Evolutionary conservation across 768 basidiomycete genomes (phyloP), one percentile per base, ranked within the genome.

Genomic region (Termitomyces sp.): DNA sequence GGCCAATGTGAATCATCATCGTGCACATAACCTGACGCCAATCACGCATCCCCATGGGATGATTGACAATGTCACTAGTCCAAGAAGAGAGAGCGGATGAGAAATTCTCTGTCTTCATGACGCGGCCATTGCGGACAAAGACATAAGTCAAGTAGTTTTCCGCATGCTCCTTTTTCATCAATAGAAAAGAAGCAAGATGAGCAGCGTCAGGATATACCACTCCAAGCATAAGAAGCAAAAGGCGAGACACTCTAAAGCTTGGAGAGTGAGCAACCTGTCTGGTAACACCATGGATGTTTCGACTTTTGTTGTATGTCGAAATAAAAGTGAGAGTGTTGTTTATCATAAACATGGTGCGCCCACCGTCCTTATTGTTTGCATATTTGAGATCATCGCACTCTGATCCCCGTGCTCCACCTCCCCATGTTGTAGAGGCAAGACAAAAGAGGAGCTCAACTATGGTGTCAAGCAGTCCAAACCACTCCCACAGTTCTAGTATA

Each of bases 191-290:
- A 11, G 31, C 53, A 7, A 54, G 1, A 27, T 32, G n/a, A 11
- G 53, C 53, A 16, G 53, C 53, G 23, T n/a, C 46, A 7, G 45
- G 53, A 32, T 48, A 54, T 5, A 54, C 22, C 13, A 46, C 27
- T 0, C 38, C 27, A 5, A 54, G 11, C 1, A 42, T 1, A 6
- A 54, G 46, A 1, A 54, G 40, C 6, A 54, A 23, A 2, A 54
- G 20, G 5, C 23, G 11, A 1, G 53, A 54, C 3, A 49, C 47
- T 15, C 5, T 6, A 11, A n/a, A 49, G 7, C 35, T 38, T 1
- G 53, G 53, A 3, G 39, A 42, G 23, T 42, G 46, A 13, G 53
- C 53, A 1, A 54, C n/a, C 15, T 29, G 40, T 12, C 39, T 18
- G 12, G 47, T 42, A 3, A 25, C 22, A 3, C 53, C 47, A 16